Evolutionary conservation across 305 asterid species (phyloP), one percentile per base, ranked within the genome.

Genomic region (Solanum aculeatissimum): DNA sequence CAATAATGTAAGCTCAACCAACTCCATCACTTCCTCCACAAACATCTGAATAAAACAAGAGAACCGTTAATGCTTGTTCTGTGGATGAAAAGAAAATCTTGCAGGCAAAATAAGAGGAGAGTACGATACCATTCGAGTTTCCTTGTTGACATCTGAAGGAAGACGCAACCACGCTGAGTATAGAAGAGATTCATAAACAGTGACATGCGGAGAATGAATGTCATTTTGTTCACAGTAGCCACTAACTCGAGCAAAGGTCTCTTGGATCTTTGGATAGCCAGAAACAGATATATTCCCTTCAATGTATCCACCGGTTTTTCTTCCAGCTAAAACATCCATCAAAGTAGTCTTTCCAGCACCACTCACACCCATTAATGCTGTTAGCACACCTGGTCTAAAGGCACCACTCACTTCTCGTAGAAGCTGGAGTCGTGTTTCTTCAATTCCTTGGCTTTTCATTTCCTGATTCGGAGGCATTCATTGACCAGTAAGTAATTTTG

Each of bases 1-100:
- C 71, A 89, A 54, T 10, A 86, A 75, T 54, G 84, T 87, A 85
- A 91, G 83, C 83, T 91, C 93, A 21, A 91, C 89, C 42, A 91
- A 79, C 70, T 91, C 92, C 93, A 90, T 90, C 87, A 91, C 93
- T 85, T 91, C 93, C 84, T 89, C 93, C 43, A 91, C 92, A 85
- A 91, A 91, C 92, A 91, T 89, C 93, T 91, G 88, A 83, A 38
- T 7, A 72, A 82, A 45, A 82, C 45, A 12, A 82, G 47, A 19
- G 63, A 53, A 25, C 1, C 10, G 11, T n/a, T 40, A 49, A 49
- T 27, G 27, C 25, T 16, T 74, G 25, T 3, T 23, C 60, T 25
- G 82, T 27, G 45, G 63, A 51, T 53, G 66, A 10, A 53, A 29
- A 53, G 12, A 11, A 77, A 23, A 43, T 45, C 38, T 72, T 72